Evolutionary conservation across 306 rosid genomes (phyloP), one percentile per base, ranked within the genome.

Genomic region (Corylus avellana): DNA sequence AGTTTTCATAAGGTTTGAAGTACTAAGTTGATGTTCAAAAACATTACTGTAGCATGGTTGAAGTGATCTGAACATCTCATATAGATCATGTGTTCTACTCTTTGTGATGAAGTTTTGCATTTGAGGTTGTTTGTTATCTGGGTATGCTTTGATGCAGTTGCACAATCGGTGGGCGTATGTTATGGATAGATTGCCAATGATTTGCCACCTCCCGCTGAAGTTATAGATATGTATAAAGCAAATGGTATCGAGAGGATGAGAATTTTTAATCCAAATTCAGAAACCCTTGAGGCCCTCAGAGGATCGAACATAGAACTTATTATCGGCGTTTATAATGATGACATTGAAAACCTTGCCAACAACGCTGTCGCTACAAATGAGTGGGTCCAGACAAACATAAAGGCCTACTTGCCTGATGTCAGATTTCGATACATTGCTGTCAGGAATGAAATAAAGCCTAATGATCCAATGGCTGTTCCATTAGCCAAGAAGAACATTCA

Each of bases 271-370:
- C 90, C 93, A 14, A 27, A 86, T 46, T 48, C 27, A 73, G 50
- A 72, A 71, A 76, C 83, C 14, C 74, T 87, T 0, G 18, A 83
- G 48, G 90, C 96, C 17, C 91, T 91, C 0, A 78, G 10, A 78
- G 91, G 88, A 68, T 89, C 90, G 6, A 83, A 83, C 85, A 89
- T 91, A 8, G 89, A 86, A 12, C 56, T 91, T 49, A 42, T 72
- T 6, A 18, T 89, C 49, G 89, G 76, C 56, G 86, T 87, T 18
- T 61, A 78, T 1, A 83, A 22, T 3, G 77, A 78, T 0, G 12
- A 47, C 0, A 78, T 91, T 29, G 42, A 73, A 79, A 51, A 79
- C 47, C 75, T 89, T 4, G 48, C 71, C 27, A 18, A 1, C 18
- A 54, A 91, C 78, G 6, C 80, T 1, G 50, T 42, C 18, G 57